Percentiles rank a stretch among this genome's conserved stretches.
Conservation (phyloP, 495 filamentous ascomycete genomes). For the Aspergillus heteromorphus region DNA sequence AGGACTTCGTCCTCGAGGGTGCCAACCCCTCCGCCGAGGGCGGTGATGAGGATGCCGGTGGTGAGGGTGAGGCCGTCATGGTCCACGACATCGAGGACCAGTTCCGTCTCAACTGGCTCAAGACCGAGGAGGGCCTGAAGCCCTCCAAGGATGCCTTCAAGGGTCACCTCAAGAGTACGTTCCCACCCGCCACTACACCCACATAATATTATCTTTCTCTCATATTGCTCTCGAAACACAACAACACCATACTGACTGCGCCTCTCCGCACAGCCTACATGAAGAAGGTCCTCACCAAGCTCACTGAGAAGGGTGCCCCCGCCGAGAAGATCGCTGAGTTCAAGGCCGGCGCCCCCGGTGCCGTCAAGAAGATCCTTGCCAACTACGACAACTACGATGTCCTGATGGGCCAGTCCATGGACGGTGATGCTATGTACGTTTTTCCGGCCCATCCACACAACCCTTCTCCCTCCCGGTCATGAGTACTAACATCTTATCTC, state of each 20-base stretch:
- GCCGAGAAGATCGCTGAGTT: conserved; percentile 66
- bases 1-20: conserved; percentile 83
- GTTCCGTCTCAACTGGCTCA: conserved; percentile 76
- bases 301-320: conserved; percentile 56
- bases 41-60: conserved; percentile 68
- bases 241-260: conserved; percentile 1
- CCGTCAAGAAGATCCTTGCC: conserved; percentile 70
- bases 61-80: conserved; percentile 44
- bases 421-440: conserved; percentile 82
- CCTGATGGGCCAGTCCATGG: conserved; percentile 85
- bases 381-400: conserved; percentile 96
- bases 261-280: conserved; percentile 61
- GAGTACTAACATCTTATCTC: conserved; percentile 13
- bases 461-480: conserved; percentile 1
- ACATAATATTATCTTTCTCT: too few relatives aligned
- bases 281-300: conserved; percentile 70
- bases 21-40: conserved; percentile 97
- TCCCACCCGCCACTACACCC: too few relatives aligned
- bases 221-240: too few relatives aligned
- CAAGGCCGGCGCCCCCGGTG: conserved; percentile 64
- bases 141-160: conserved; percentile 73
- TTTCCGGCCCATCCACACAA: not conserved
- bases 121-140: conserved; percentile 56
- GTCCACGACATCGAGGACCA: conserved; percentile 94
- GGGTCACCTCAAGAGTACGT: conserved; percentile 72